These are phyloP conservation scores for Cytospora leucostoma DNA, from an alignment of 2,329 filamentous ascomycete species.

Conservation along the genomic window DNA sequence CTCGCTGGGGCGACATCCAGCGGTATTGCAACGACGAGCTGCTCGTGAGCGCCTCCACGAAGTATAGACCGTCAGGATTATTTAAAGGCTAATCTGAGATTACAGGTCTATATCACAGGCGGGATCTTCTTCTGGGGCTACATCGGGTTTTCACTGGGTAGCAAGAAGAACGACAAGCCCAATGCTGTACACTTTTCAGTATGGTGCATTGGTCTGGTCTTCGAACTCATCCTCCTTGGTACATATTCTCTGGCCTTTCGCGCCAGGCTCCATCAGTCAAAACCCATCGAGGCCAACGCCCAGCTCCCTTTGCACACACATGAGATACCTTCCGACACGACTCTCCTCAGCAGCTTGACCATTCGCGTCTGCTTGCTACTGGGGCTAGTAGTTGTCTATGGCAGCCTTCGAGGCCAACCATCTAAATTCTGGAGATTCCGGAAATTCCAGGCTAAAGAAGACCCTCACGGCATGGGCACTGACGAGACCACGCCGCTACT, in stretches of 20 bases:
- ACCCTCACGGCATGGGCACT: conserved; percentile 41
- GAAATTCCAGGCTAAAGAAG: conserved; percentile 45
- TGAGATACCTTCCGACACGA: conserved; percentile 20
- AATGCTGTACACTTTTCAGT: conserved; percentile 76
- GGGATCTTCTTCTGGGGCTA: conserved; percentile 87
- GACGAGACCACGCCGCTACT: conserved; percentile 68
- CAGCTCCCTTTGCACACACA: conserved; percentile 48
- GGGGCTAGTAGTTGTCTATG: conserved; percentile 28
- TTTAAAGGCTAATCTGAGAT: conserved; percentile 3
- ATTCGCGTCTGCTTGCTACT: conserved; percentile 22
- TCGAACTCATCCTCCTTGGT: conserved; percentile 73
- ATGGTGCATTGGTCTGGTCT: conserved; percentile 72
- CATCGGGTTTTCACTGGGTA: conserved; percentile 81
- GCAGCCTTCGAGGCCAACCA: conserved; percentile 48
- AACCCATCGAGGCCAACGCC: conserved; percentile 48
- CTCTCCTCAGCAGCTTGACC: conserved; percentile 18
- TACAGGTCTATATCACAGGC: conserved; percentile 79
- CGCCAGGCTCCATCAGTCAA: conserved; percentile 38
- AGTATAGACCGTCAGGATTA: background rate
- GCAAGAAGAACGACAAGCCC: conserved; percentile 74
- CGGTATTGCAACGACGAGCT: conserved; percentile 26
- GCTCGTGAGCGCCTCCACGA: conserved; percentile 19
- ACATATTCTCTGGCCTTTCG: conserved; percentile 70
- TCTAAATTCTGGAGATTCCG: conserved; percentile 49
- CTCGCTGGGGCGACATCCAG: conserved; percentile 40